A percentile compares a stretch with the other conserved stretches of the same genome.
These are phyloP conservation scores for Diutina catenulata DNA, from an alignment of 1,139 yeast species.

Conservation along the genomic window DNA sequence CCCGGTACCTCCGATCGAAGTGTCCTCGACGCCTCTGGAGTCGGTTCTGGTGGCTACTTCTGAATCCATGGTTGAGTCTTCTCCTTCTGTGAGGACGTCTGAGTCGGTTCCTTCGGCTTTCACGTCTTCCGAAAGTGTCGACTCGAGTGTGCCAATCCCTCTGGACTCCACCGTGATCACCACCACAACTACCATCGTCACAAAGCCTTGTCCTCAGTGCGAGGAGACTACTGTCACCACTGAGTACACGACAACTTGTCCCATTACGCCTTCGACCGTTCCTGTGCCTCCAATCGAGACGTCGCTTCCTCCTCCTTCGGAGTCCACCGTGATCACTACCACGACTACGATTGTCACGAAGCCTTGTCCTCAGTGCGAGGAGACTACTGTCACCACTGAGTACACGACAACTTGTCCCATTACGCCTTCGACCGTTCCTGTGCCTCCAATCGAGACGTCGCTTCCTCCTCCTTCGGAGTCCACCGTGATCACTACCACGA, in stretches of 20 bases:
- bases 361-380: neutral
- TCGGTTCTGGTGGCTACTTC: no score
- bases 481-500: neutral
- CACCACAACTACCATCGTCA: neutral
- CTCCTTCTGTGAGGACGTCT: no score
- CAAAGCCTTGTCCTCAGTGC: neutral
- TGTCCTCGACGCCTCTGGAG: neutral
- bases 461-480: neutral
- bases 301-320: no score
- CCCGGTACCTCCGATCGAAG: neutral
- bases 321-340: neutral
- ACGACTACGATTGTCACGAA: neutral
- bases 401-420: neutral
- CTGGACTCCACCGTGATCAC: neutral
- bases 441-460: neutral
- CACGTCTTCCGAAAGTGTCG: no score
- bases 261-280: neutral
- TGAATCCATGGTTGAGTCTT: no score
- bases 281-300: neutral
- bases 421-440: neutral
- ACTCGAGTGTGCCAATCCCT: no score
- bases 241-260: neutral
- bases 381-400: neutral
- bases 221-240: neutral
- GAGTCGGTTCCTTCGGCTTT: no score